Percentiles rank a stretch among this genome's conserved stretches.
phyloP scores from a whole-genome alignment of 139 green algal genomes.

The Diplosphaera chodatii region DNA sequence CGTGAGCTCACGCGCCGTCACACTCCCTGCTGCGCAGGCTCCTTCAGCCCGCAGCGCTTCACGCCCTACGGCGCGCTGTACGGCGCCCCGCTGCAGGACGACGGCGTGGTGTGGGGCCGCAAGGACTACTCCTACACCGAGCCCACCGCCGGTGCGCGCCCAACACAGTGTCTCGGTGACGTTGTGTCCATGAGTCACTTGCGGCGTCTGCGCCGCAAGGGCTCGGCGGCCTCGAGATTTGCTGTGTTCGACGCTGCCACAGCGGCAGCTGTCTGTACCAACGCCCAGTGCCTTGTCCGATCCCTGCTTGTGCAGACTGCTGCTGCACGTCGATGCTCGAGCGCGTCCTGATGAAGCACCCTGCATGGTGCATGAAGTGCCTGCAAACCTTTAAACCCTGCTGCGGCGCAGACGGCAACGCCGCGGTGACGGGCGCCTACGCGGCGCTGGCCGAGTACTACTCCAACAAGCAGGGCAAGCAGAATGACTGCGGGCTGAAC shows the following conservation, averaged over 20 bases:
- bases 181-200: too few relatives aligned
- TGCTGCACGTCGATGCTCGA: not conserved
- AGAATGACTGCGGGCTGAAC: conserved; percentile 9
- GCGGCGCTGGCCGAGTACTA: conserved; percentile 18
- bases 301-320: too few relatives aligned
- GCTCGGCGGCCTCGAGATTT: too few relatives aligned
- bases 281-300: too few relatives aligned
- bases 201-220: too few relatives aligned
- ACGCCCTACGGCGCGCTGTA: conserved; percentile 26
- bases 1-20: not conserved
- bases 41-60: conserved; percentile 10
- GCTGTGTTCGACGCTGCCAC: too few relatives aligned
- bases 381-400: too few relatives aligned
- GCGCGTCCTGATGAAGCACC: not conserved
- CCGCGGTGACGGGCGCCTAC: conserved; percentile 11
- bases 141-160: conserved; percentile 3
- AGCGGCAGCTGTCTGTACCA: too few relatives aligned
- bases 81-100: conserved; percentile 16
- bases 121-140: conserved; percentile 30
- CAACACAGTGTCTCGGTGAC: too few relatives aligned
- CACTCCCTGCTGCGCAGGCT: not conserved
- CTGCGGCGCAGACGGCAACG: conserved; percentile 6
- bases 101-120: conserved; percentile 10
- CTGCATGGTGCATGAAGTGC: too few relatives aligned
- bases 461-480: not conserved